Conservation (phyloP, 306 rosid species). For the peach (Prunus persica) region DNA sequence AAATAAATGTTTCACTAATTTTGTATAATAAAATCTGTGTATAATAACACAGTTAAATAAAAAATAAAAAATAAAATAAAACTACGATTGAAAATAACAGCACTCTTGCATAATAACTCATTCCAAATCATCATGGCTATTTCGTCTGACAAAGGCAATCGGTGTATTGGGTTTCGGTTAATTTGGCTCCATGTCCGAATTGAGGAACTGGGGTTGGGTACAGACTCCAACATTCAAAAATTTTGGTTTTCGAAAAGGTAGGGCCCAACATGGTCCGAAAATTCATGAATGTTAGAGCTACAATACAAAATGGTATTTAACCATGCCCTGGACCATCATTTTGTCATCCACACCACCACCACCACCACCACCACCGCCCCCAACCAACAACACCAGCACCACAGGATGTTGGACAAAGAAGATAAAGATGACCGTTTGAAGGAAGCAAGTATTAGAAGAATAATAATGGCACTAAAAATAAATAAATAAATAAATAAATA, state of each 20-base stretch:
- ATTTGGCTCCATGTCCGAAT: not conserved
- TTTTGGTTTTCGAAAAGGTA: not conserved
- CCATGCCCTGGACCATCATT: constrained; percentile 54
- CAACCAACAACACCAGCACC: not conserved
- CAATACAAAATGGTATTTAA: constrained; percentile 34
- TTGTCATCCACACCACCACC: constrained; percentile 16
- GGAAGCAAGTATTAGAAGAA: not conserved
- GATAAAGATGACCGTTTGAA: not conserved
- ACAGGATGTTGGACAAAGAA: not conserved
- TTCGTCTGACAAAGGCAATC: not conserved
- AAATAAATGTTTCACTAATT: too few relatives aligned
- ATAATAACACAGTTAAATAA: too few relatives aligned
- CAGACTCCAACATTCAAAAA: constrained; percentile 8
- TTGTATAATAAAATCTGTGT: too few relatives aligned
- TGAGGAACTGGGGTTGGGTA: not conserved
- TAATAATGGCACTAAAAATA: not conserved
- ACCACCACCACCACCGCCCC: not conserved
- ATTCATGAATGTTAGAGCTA: not conserved
- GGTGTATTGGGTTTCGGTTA: not conserved
- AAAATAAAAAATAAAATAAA: too few relatives aligned
- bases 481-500: not conserved
- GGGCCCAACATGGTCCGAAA: not conserved
- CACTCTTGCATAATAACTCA: not conserved
- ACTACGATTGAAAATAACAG: too few relatives aligned
- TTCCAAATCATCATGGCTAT: not conserved